Evolutionary conservation across 257 asterid species (phyloP), one percentile per base, ranked within the genome.

Genomic region (Datura wrightii): DNA sequence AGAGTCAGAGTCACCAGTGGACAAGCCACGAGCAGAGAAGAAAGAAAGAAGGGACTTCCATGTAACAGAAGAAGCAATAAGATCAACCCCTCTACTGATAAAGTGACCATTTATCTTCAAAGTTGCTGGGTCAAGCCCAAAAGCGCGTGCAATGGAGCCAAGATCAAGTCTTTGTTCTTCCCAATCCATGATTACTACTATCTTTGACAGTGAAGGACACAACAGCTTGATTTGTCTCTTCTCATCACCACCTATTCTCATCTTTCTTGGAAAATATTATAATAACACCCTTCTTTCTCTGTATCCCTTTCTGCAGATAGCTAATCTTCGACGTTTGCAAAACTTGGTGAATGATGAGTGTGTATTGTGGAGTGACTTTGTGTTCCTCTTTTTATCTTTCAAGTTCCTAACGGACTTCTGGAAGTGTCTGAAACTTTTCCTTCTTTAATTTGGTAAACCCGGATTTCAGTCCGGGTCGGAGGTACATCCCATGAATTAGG

Each of bases 71-170:
- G 94, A 92, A 11, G 99, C 97, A 7, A 94, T 37, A 59, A 92
- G 86, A 86, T 93, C 97, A 31, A 84, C 85, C 6, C 98, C 98
- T 92, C 98, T 91, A 78, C 94, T 91, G 36, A 96, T 89, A 66
- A 91, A 96, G 96, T 96, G 95, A 53, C 96, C 96, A 74, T 96
- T 96, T 86, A 96, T 93, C 94, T 92, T 96, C 39, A 94, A 10
- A 1, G 94, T 85, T 14, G 85, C 82, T 80, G 99, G 96, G 86
- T 96, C 92, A 59, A 96, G 90, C 39, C 97, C 96, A 86, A 94
- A 96, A n/a, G 86, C 88, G 85, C 95, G 82, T 52, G 98, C 84
- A 39, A 94, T 93, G 42, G 85, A 91, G 5, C 99, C 98, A 58
- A 96, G 88, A 92, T 96, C 97, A 72, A 92, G 81, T 58, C 88